Evolutionary conservation across 306 rosid genomes (phyloP).

Genomic region (Geum urbanum): DNA sequence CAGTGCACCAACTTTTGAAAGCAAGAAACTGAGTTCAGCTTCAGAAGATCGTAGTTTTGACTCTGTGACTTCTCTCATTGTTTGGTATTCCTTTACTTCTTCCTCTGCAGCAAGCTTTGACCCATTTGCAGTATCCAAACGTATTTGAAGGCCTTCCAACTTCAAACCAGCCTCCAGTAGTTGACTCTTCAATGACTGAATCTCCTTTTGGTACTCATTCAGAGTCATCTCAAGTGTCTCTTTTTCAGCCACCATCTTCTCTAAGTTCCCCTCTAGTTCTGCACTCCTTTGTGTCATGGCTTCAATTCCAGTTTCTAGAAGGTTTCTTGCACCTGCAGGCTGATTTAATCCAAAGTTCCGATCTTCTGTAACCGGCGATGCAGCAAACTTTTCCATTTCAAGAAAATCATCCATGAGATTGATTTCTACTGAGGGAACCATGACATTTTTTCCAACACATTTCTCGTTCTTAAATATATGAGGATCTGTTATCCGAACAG

Average conservation of each 20-base stretch:
- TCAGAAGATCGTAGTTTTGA: slow-evolving; percentile 40
- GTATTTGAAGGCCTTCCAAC: slow-evolving; percentile 43
- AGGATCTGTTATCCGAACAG: slow-evolving; percentile 33
- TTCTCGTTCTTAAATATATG: slow-evolving; percentile 39
- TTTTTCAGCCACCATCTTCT: slow-evolving; percentile 45
- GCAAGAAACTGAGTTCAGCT: slow-evolving; percentile 40
- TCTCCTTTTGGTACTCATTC: slow-evolving; percentile 37
- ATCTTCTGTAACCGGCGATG: slow-evolving; percentile 43
- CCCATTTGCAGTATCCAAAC: slow-evolving; percentile 43
- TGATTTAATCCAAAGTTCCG: slow-evolving; percentile 31
- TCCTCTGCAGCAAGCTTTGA: slow-evolving; percentile 46
- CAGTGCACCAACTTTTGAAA: slow-evolving; percentile 38
- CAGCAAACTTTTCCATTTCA: slow-evolving; percentile 82
- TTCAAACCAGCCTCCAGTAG: slow-evolving; percentile 43
- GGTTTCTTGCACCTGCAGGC: slow-evolving; percentile 24
- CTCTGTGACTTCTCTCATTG: slow-evolving; percentile 46
- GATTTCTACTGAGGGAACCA: slow-evolving; percentile 52
- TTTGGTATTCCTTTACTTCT: slow-evolving; percentile 38
- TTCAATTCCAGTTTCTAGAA: slow-evolving; percentile 39
- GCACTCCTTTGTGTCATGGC: slow-evolving; percentile 39
- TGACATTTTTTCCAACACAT: slow-evolving; percentile 24
- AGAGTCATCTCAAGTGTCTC: slow-evolving; percentile 43
- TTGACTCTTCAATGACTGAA: slow-evolving; percentile 41
- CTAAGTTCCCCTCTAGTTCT: slow-evolving; percentile 47
- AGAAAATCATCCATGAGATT: slow-evolving; percentile 89